phyloP scores from a whole-genome alignment of 371 early-diverging fungal species.

The Circinella minor region DNA sequence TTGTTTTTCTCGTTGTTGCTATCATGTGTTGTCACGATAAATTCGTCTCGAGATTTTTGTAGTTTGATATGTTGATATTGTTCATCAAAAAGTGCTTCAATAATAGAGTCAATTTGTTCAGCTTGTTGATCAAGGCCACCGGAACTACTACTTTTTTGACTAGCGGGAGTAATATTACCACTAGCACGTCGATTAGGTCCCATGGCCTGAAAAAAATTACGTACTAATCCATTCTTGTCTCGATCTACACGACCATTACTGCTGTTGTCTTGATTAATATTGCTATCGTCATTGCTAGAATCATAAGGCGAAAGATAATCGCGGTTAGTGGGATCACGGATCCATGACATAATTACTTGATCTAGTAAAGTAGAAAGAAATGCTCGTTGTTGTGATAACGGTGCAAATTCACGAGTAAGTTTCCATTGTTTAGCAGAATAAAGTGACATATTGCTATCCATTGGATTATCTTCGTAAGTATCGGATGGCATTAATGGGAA shows the following conservation, averaged over 20 bases:
- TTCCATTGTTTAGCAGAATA: slow-evolving; percentile 66
- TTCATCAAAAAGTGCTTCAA: slow-evolving; percentile 24
- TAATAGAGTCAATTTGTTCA: slow-evolving; percentile 33
- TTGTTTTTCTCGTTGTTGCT: neutral
- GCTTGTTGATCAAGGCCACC: neutral
- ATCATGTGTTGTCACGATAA: neutral
- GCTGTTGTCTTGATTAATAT: neutral
- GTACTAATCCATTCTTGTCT: slow-evolving; percentile 18
- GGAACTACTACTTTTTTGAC: neutral
- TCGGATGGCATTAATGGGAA: slow-evolving; percentile 62
- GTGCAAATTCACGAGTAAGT: slow-evolving; percentile 60
- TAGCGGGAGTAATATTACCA: neutral
- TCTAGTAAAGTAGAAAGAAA: slow-evolving; percentile 63
- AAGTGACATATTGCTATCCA: slow-evolving; percentile 63
- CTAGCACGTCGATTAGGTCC: slow-evolving; percentile 15
- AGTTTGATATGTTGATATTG: slow-evolving; percentile 7
- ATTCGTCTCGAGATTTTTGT: slow-evolving; percentile 2
- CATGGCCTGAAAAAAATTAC: slow-evolving; percentile 32
- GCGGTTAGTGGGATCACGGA: slow-evolving; percentile 50
- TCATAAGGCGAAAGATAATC: slow-evolving; percentile 50
- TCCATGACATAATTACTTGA: slow-evolving; percentile 66
- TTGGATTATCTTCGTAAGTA: slow-evolving; percentile 52
- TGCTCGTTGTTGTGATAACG: slow-evolving; percentile 57
- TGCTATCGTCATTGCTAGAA: slow-evolving; percentile 25
- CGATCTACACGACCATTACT: neutral